Evolutionary conservation across 2,329 filamentous ascomycete species (phyloP).

Genomic region (Cladobotryum mycophilum): DNA sequence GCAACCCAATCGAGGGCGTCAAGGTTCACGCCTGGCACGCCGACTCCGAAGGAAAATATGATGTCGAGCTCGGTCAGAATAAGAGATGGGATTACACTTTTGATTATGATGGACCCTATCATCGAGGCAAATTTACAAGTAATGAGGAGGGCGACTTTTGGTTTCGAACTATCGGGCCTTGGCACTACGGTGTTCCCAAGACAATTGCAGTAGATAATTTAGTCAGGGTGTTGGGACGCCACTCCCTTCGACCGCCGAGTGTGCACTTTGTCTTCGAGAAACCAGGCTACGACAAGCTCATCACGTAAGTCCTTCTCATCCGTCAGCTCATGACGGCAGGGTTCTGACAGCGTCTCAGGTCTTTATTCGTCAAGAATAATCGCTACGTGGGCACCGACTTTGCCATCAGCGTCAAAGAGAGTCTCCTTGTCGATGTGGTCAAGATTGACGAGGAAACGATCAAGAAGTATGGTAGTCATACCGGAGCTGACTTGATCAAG

Average conservation of each 20-base stretch:
- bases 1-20: slow-evolving; percentile 53
- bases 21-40: slow-evolving; percentile 78
- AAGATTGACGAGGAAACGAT: slow-evolving; percentile 45
- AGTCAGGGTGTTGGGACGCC: slow-evolving; percentile 59
- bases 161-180: slow-evolving; percentile 79
- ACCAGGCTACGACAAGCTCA: slow-evolving; percentile 68
- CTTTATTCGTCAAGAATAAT: slow-evolving; percentile 70
- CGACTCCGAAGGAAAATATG: slow-evolving; percentile 66
- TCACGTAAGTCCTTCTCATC: slow-evolving; percentile 57
- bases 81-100: too few relatives aligned
- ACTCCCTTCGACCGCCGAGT: slow-evolving; percentile 71
- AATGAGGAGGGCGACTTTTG: slow-evolving; percentile 45
- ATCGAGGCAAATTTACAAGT: slow-evolving; percentile 22
- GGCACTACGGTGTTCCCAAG: slow-evolving; percentile 78
- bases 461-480: slow-evolving; percentile 55
- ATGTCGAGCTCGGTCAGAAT: slow-evolving; percentile 58
- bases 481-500: slow-evolving; percentile 56
- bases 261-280: slow-evolving; percentile 89
- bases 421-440: slow-evolving; percentile 60
- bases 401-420: slow-evolving; percentile 82
- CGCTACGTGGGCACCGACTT: slow-evolving; percentile 79
- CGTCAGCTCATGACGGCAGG: slow-evolving; percentile 47
- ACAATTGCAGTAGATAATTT: slow-evolving; percentile 78
- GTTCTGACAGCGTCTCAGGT: slow-evolving; percentile 37
- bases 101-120: too few relatives aligned